Conservation (phyloP, 2,329 filamentous ascomycete species). For the Sporothrix dimorphospora region DNA sequence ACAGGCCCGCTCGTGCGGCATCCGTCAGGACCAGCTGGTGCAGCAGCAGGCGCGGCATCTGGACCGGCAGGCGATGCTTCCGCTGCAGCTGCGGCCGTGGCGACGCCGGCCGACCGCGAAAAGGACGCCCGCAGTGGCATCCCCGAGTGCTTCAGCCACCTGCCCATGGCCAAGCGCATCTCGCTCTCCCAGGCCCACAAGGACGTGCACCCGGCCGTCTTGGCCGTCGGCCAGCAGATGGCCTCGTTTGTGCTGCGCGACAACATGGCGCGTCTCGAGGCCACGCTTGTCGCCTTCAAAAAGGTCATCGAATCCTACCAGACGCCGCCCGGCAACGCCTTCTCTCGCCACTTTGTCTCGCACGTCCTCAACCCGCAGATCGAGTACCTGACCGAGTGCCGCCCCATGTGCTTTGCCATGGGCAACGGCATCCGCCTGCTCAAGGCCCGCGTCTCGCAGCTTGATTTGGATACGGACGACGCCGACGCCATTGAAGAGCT, state of each 20-base stretch:
- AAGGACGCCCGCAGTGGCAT: constrained; percentile 66
- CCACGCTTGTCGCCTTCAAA: constrained; percentile 87
- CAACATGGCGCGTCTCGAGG: constrained; percentile 83
- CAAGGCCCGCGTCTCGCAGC: constrained; percentile 87
- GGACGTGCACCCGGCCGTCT: constrained; percentile 82
- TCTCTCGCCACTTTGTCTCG: constrained; percentile 87
- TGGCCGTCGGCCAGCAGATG: constrained; percentile 88
- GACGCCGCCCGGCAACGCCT: constrained; percentile 80
- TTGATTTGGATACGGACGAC: constrained; percentile 85
- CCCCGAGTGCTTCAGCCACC: constrained; percentile 77
- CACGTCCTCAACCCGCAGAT: constrained; percentile 94
- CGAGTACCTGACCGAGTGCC: constrained; percentile 87
- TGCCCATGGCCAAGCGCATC: constrained; percentile 68
- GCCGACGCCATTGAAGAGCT: constrained; percentile 78
- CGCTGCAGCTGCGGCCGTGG: constrained; percentile 45
- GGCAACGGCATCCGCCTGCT: constrained; percentile 95
- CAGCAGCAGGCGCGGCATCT: constrained; percentile 32
- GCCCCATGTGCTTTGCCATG: constrained; percentile 96
- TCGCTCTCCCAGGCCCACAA: constrained; percentile 63
- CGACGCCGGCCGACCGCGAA: constrained; percentile 52
- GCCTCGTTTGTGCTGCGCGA: constrained; percentile 86
- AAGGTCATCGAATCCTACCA: constrained; percentile 91
- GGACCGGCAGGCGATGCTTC: constrained; percentile 22
- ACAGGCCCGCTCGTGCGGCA: constrained; percentile 24
- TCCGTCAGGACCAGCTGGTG: constrained; percentile 39